Percentiles rank a stretch among this genome's conserved stretches.
These are phyloP conservation scores for Phialophora verrucosa DNA, from an alignment of 2,329 filamentous ascomycete species.

Conservation along the genomic window DNA sequence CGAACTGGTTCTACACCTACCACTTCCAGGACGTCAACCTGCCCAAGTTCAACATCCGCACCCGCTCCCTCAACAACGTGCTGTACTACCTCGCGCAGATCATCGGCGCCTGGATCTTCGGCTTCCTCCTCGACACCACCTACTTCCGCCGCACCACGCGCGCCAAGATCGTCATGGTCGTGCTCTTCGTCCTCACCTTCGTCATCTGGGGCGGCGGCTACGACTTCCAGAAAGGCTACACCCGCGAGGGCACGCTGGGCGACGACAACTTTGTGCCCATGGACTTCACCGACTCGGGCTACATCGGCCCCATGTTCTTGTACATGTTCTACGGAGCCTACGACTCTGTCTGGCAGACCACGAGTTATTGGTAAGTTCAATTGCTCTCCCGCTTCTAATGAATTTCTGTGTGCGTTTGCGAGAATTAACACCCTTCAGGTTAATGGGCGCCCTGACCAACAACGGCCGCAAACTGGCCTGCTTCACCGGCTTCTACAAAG, in stretches of 20 bases:
- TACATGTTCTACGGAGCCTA: constrained; percentile 92
- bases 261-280: constrained; percentile 40
- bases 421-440: constrained; percentile 54
- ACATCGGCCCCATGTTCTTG: constrained; percentile 80
- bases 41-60: constrained; percentile 74
- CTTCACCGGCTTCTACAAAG: constrained; percentile 82
- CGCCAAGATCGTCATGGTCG: constrained; percentile 67
- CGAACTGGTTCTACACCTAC: constrained; percentile 81
- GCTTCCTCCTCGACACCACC: constrained; percentile 70
- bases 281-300: constrained; percentile 73
- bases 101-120: constrained; percentile 74
- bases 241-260: constrained; percentile 49
- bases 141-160: constrained; percentile 67
- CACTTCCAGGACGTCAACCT: constrained; percentile 77
- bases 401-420: not conserved
- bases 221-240: constrained; percentile 71
- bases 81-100: constrained; percentile 84
- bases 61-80: constrained; percentile 75
- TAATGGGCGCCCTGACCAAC: constrained; percentile 86
- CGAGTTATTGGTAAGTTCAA: constrained; percentile 75
- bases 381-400: not conserved
- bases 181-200: constrained; percentile 73
- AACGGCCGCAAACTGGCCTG: constrained; percentile 84
- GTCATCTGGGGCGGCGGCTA: constrained; percentile 83
- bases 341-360: constrained; percentile 89